These are phyloP conservation scores for Trypanosoma platydactyli DNA, from an alignment of 208 protist species.

Conservation along the genomic window DNA sequence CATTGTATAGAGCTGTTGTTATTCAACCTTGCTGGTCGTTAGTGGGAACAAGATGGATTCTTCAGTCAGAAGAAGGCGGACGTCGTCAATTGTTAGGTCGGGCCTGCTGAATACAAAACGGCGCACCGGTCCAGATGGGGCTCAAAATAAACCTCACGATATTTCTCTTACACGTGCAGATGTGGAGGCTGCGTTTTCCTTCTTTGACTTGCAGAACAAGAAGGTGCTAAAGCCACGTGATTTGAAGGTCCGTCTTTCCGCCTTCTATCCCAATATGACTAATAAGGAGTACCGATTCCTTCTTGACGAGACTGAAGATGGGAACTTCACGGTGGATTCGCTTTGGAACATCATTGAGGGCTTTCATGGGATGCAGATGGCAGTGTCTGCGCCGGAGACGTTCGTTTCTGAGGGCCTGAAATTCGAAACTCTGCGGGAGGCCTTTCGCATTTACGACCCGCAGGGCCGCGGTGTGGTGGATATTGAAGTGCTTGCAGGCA, in stretches of 20 bases:
- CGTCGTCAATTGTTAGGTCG: neutral
- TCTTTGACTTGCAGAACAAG: conserved; percentile 87
- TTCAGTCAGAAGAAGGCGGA: neutral
- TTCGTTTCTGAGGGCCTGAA: conserved; percentile 13
- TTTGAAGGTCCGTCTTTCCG: conserved; percentile 86
- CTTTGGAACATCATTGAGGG: conserved; percentile 88
- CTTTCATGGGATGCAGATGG: conserved; percentile 55
- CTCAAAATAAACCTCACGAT: neutral
- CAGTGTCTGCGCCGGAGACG: conserved; percentile 1
- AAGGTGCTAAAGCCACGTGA: conserved; percentile 78
- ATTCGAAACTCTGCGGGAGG: conserved; percentile 84
- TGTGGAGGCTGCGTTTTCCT: conserved; percentile 90
- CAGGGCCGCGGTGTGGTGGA: conserved; percentile 78
- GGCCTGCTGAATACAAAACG: neutral
- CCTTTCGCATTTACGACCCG: conserved; percentile 93
- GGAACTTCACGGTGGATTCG: conserved; percentile 76
- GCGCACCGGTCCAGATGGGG: neutral
- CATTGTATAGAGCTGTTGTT: too few species aligned
- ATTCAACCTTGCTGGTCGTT: neutral
- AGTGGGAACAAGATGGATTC: neutral
- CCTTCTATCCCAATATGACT: conserved; percentile 92
- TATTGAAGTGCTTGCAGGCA: conserved; percentile 63
- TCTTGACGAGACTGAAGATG: conserved; percentile 61
- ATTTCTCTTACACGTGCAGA: conserved; percentile 69
- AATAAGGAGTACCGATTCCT: conserved; percentile 94